Percentiles rank a stretch among this genome's conserved stretches.
Evolutionary conservation across 2,329 filamentous ascomycete genomes (phyloP).

Genomic region (Penicillium thymicola): DNA sequence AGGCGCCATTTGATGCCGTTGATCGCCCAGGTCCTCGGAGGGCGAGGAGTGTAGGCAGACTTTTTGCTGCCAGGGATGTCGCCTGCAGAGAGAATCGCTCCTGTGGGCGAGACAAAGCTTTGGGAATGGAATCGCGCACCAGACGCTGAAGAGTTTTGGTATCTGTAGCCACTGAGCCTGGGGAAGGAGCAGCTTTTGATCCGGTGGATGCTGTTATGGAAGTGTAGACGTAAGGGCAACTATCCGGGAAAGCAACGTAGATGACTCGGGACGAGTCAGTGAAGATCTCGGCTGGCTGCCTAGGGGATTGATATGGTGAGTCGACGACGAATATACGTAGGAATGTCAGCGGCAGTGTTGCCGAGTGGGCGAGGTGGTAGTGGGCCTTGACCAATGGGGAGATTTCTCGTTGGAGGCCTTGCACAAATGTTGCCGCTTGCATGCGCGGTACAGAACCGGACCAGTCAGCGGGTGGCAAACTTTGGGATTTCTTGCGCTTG

Average conservation of each 20-base stretch:
- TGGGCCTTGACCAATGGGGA: slow-evolving; percentile 79
- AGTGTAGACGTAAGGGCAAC: slow-evolving; percentile 70
- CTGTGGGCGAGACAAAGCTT: slow-evolving; percentile 72
- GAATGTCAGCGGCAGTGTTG: slow-evolving; percentile 61
- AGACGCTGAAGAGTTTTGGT: slow-evolving; percentile 65
- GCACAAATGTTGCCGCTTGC: slow-evolving; percentile 75
- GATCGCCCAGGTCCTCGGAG: slow-evolving; percentile 66
- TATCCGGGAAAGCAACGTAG: slow-evolving; percentile 79
- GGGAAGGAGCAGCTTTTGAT: slow-evolving; percentile 35
- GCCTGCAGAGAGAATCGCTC: slow-evolving; percentile 67
- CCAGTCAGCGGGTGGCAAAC: slow-evolving; percentile 30
- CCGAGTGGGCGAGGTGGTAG: slow-evolving; percentile 73
- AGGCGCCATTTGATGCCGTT: slow-evolving; percentile 72
- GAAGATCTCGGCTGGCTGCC: slow-evolving; percentile 36
- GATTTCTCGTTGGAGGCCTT: slow-evolving; percentile 69
- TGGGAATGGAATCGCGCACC: slow-evolving; percentile 75
- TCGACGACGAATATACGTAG: slow-evolving; percentile 77
- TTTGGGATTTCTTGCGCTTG: slow-evolving; percentile 15
- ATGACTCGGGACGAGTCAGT: slow-evolving; percentile 68
- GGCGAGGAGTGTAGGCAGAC: slow-evolving; percentile 66
- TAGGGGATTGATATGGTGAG: slow-evolving; percentile 68
- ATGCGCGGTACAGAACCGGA: slow-evolving; percentile 60
- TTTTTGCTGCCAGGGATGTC: slow-evolving; percentile 68
- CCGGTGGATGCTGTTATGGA: slow-evolving; percentile 47
- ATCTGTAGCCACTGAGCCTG: slow-evolving; percentile 43